Evolutionary conservation across 2,329 filamentous ascomycete species (phyloP), one percentile per base, ranked within the genome.

Genomic region (Ascochyta viciae-villosae): DNA sequence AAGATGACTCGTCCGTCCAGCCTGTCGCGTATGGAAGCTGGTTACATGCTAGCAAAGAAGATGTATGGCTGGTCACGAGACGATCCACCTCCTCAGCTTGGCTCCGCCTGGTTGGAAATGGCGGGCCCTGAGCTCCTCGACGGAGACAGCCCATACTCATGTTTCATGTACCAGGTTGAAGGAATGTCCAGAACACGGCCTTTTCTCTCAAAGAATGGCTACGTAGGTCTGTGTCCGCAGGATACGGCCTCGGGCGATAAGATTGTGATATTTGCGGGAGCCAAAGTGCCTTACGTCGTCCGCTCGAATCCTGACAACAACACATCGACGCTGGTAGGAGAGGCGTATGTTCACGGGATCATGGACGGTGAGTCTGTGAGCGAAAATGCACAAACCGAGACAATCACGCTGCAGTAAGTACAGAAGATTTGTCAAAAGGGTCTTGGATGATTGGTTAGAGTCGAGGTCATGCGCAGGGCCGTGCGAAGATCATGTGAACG

Each of bases 321-420:
- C 24, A 29, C 7, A n/a, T 63, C 41, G 29, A 44, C 7, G 19
- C 49, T 63, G 38, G 34, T 63, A 13, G 60, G 60, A 4, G 57
- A 60, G 31, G 23, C 42, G 6, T 43, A 63, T 49, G 50, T 60
- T 35, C 42, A 58, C 44, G 54, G 50, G 4, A 56, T 58, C 16
- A 60, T 63, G 60, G 60, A 63, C 35, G 60, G 60, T 5, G 60
- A 63, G 29, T 45, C 48, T 29, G 54, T 63, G 50, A 31, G 27
- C 26, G 34, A 19, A 23, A 29, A 56, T 9, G 4, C 29, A 4
- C 7, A 33, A 10, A 33, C 29, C 3, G 29, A 33, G 29, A 15
- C 13, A 15, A 33, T 33, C 3, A 34, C 31, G 13, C n/a, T 34
- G 31, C 31, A 34, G 31, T n/a, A n/a, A 34, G 31, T 34, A n/a